Evolutionary conservation across 164 flowering plant genomes (phyloP), one percentile per base, ranked within the genome.

Genomic region (Cinnamomum chago): DNA sequence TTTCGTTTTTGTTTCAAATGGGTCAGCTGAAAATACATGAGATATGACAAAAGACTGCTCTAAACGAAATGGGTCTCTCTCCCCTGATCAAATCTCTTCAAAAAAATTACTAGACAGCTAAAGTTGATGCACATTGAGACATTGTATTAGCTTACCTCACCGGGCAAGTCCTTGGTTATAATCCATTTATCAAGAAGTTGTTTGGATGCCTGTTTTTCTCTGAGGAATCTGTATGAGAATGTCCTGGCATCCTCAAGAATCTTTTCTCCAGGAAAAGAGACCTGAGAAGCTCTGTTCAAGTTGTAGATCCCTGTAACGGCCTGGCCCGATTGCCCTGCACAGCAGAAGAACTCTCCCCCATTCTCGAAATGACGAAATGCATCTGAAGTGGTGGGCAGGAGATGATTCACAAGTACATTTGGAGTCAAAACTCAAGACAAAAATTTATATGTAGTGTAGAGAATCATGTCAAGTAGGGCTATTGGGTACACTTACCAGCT

Each of bases 141-240:
- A 55, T 14, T 12, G 6, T 2, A 15, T 15, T 55, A 3, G 30
- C 58, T 12, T 82, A 96, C 99, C 96, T 94, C 99, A 1, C 95
- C 98, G 10, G 89, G 89, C 50, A 94, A 79, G 76, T 94, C 97
- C 62, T 92, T 92, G 55, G 83, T 82, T 50, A 96, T 92, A 17
- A 92, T 89, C 99, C 99, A 96, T 76, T 92, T 96, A 78, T 96
- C 98, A 2, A 87, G 35, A 1, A 96, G 86, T 72, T 91, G 76
- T 40, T 83, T 79, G 6, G 81, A 67, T 7, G 83, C 90, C 68
- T 83, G 89, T 77, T 92, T 96, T 65, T 84, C 81, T 51, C 76
- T 82, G 24, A 96, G 83, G 73, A 85, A 92, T 1, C 78, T 85
- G 74, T 68, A 73, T 0, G 99, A 82, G 74, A 87, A 92, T 1